These are phyloP conservation scores for Trichosporon sp. DNA, from an alignment of 1,284 basidiomycete genomes.

Conservation along the genomic window DNA sequence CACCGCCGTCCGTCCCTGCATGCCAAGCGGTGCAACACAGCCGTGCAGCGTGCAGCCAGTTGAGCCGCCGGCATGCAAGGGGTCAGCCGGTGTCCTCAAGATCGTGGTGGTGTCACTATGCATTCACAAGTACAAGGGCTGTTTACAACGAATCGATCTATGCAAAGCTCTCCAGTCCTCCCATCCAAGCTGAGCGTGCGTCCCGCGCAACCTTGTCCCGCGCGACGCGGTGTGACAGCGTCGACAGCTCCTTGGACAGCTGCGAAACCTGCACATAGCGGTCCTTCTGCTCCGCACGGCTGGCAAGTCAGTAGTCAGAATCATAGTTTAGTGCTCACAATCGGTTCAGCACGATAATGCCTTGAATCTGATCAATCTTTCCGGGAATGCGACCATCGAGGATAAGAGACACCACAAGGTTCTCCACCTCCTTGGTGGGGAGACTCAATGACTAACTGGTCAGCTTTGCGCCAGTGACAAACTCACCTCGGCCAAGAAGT, in stretches of 20 bases:
- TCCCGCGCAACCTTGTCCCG: slow-evolving; percentile 42
- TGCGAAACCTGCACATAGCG: slow-evolving; percentile 78
- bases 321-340: slow-evolving; percentile 63
- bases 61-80: neutral
- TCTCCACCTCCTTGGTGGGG: slow-evolving; percentile 82
- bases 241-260: slow-evolving; percentile 76
- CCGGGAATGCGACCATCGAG: slow-evolving; percentile 93
- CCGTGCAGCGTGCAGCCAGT: too few relatives aligned
- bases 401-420: slow-evolving; percentile 88
- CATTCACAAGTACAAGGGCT: slow-evolving; percentile 22
- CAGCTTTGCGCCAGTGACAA: slow-evolving; percentile 3
- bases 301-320: slow-evolving; percentile 46
- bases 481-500: slow-evolving; percentile 81
- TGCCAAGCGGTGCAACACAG: neutral
- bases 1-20: neutral
- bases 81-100: neutral
- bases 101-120: neutral
- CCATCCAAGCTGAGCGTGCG: slow-evolving; percentile 25
- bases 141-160: slow-evolving; percentile 29
- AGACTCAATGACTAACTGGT: slow-evolving; percentile 82
- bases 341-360: slow-evolving; percentile 83
- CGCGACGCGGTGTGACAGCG: slow-evolving; percentile 37
- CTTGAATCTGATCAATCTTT: slow-evolving; percentile 91
- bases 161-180: slow-evolving; percentile 31
- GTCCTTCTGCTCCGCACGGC: slow-evolving; percentile 78